phyloP scores from a whole-genome alignment of 129 eudicot genomes.

The Pulicaria dysenterica region DNA sequence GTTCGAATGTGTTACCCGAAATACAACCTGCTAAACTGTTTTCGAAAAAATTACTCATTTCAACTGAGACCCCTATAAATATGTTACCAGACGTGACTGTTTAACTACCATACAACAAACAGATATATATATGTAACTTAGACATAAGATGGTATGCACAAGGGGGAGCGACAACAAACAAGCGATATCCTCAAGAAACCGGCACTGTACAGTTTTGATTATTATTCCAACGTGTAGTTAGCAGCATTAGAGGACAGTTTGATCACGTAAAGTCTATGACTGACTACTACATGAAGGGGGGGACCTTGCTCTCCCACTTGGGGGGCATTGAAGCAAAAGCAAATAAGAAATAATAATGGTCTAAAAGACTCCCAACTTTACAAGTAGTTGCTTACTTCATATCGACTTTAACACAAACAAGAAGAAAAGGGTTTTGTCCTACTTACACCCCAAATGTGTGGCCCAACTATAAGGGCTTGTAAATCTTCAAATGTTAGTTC shows the following conservation, averaged over 20 bases:
- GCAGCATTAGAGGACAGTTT: constrained; percentile 25
- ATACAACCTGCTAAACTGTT: too few species aligned
- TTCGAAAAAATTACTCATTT: too few species aligned
- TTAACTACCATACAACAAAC: too few species aligned
- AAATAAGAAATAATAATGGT: neutral
- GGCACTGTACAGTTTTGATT: neutral
- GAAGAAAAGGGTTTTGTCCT: neutral
- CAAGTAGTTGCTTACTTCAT: constrained; percentile 11
- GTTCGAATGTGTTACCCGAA: too few species aligned
- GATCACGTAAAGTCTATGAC: constrained; percentile 24
- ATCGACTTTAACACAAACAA: neutral
- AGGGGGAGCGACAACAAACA: constrained; percentile 11
- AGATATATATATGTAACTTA: neutral
- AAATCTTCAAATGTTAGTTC: too few species aligned
- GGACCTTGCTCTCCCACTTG: constrained; percentile 34
- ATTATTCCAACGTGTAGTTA: constrained; percentile 12
- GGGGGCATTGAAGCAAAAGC: constrained; percentile 24
- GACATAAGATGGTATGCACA: neutral
- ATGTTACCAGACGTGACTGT: too few species aligned
- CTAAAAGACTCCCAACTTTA: constrained; percentile 24
- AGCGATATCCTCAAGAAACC: constrained; percentile 6
- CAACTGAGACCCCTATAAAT: too few species aligned
- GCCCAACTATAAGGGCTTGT: too few species aligned
- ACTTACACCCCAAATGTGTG: neutral
- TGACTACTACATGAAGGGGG: neutral